These are phyloP conservation scores for Pterocarpus macrocarpus DNA, from an alignment of 306 rosid genomes.

Conservation along the genomic window DNA sequence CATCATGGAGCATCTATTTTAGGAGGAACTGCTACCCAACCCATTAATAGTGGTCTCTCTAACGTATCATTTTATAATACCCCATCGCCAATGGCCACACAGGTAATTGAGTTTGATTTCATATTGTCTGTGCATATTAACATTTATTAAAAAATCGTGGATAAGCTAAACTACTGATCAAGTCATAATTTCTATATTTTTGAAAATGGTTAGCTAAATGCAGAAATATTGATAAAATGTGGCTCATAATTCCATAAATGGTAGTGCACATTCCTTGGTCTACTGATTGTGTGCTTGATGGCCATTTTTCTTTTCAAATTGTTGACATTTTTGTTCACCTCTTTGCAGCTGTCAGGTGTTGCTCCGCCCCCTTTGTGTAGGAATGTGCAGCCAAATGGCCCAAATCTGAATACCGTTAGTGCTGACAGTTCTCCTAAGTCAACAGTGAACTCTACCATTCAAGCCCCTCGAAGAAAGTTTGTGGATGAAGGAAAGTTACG, in stretches of 20 bases:
- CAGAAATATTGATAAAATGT: neutral
- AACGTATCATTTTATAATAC: constrained; percentile 83
- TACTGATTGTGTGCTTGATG: constrained; percentile 28
- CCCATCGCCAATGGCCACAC: constrained; percentile 87
- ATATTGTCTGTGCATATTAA: constrained; percentile 8
- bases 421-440: constrained; percentile 87
- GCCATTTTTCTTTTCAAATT: constrained; percentile 17
- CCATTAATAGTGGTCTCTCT: constrained; percentile 67
- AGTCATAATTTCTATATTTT: constrained; percentile 36
- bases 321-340: constrained; percentile 44
- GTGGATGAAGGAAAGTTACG: constrained; percentile 97
- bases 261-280: constrained; percentile 14
- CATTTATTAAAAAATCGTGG: constrained; percentile 25
- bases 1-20: constrained; percentile 63
- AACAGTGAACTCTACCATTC: constrained; percentile 83
- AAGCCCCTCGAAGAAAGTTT: constrained; percentile 94
- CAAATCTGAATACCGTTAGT: constrained; percentile 61
- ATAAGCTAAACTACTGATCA: constrained; percentile 16
- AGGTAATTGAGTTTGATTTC: constrained; percentile 62
- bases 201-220: constrained; percentile 15
- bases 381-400: constrained; percentile 78
- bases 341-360: constrained; percentile 81
- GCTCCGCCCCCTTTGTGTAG: constrained; percentile 94
- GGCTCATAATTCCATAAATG: constrained; percentile 11
- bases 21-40: constrained; percentile 77